Evolutionary conservation across 106 monocot species (phyloP).

Genomic region (Xerophyta viscosa): DNA sequence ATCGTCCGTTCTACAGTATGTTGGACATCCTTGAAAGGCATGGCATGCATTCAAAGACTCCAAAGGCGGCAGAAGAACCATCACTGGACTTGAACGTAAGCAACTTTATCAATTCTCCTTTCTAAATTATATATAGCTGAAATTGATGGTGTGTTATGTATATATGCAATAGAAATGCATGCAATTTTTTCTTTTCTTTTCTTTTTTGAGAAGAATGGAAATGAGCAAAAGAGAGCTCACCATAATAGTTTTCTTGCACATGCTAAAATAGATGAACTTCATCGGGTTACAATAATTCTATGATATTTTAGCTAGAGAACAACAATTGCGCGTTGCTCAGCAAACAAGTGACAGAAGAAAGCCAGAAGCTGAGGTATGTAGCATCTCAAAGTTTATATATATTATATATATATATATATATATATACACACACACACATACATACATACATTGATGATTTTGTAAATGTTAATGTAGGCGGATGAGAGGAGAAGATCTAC

Average conservation of each 20-base stretch:
- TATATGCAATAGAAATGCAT: too few species aligned
- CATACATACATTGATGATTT: too few species aligned
- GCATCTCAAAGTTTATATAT: not conserved
- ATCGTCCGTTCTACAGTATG: constrained; percentile 19
- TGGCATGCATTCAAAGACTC: constrained; percentile 10
- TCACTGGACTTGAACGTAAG: constrained; percentile 30
- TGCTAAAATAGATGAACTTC: too few species aligned
- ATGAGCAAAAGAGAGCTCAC: too few species aligned
- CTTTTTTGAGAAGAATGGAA: too few species aligned
- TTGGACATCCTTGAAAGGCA: constrained; percentile 20
- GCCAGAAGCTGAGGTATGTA: constrained; percentile 35
- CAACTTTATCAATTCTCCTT: not conserved
- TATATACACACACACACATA: too few species aligned
- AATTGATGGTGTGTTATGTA: too few species aligned
- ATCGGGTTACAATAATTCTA: too few species aligned
- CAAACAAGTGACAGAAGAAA: constrained; percentile 36
- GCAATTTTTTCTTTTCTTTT: too few species aligned
- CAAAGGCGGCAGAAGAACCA: constrained; percentile 5
- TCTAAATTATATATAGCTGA: not conserved
- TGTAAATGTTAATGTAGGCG: constrained; percentile 24
- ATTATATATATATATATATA: not conserved
- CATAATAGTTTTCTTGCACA: too few species aligned
- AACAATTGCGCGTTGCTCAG: constrained; percentile 24
- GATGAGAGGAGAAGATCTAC: constrained; percentile 67
- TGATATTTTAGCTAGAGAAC: constrained; percentile 30